Percentiles rank a stretch among this genome's conserved stretches.
These are phyloP conservation scores for Phyllosticta ampelicida DNA, from an alignment of 2,329 filamentous ascomycete species.

Conservation along the genomic window DNA sequence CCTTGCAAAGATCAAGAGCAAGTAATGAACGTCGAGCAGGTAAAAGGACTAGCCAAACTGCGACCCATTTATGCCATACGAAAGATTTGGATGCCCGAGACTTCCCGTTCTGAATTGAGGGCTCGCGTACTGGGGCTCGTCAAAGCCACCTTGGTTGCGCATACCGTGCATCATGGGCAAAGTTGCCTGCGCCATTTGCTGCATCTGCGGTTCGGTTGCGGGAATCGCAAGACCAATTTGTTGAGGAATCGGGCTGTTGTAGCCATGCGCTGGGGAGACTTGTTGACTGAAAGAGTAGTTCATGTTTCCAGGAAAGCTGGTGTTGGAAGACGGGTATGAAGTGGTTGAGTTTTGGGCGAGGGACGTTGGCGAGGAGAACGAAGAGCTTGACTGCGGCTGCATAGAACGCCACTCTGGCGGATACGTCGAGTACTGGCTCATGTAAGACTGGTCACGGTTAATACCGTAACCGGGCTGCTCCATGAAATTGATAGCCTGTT, in stretches of 20 bases:
- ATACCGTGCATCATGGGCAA: slow-evolving; percentile 7
- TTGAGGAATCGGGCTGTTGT: slow-evolving; percentile 4
- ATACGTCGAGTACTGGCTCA: slow-evolving; percentile 6
- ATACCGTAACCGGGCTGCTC: slow-evolving; percentile 5
- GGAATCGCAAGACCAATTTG: slow-evolving; percentile 3
- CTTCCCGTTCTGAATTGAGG: slow-evolving; percentile 2
- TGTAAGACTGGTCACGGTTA: slow-evolving; percentile 8
- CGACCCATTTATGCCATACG: slow-evolving; percentile 3
- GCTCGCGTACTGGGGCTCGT: slow-evolving; percentile 6
- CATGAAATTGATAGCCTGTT: slow-evolving; percentile 1
- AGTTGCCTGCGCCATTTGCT: background rate
- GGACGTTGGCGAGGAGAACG: slow-evolving; percentile 2
- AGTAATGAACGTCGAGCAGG: background rate
- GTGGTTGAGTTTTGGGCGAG: slow-evolving; percentile 6
- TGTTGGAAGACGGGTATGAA: slow-evolving; percentile 3
- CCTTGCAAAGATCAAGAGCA: background rate
- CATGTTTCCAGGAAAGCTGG: slow-evolving; percentile 6
- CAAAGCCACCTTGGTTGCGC: background rate
- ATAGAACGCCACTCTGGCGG: slow-evolving; percentile 4
- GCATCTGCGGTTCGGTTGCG: slow-evolving; percentile 3
- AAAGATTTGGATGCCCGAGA: slow-evolving; percentile 6
- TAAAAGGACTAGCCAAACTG: slow-evolving; percentile 1
- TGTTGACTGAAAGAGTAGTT: slow-evolving; percentile 8
- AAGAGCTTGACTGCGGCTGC: slow-evolving; percentile 6
- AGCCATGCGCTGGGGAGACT: slow-evolving; percentile 3